These are phyloP conservation scores for Drechmeria coniospora DNA, from an alignment of 2,329 filamentous ascomycete species.

Conservation along the genomic window DNA sequence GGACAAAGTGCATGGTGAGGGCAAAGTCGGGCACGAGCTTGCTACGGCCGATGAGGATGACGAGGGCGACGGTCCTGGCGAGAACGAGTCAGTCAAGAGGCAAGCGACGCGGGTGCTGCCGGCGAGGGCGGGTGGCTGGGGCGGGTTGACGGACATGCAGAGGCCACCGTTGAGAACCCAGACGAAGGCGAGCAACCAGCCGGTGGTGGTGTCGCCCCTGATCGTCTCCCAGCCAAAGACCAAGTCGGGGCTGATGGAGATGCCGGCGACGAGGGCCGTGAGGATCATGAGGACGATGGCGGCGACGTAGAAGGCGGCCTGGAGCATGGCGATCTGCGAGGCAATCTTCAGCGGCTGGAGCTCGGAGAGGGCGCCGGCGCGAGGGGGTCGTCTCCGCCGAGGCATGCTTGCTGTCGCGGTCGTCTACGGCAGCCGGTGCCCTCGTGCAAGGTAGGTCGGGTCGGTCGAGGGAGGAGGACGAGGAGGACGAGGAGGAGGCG, in stretches of 20 bases:
- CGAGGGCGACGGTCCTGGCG: conserved; percentile 62
- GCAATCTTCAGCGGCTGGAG: conserved; percentile 46
- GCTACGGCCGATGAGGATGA: conserved; percentile 70
- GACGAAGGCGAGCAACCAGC: conserved; percentile 43
- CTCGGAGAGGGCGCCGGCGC: conserved; percentile 43
- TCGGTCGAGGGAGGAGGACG: not conserved
- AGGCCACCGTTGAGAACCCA: conserved; percentile 41
- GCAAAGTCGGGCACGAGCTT: conserved; percentile 95
- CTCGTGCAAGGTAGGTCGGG: too few relatives aligned
- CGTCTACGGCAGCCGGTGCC: too few relatives aligned
- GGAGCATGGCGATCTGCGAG: conserved; percentile 40
- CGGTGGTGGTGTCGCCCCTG: conserved; percentile 45
- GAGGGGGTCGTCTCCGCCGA: conserved; percentile 40
- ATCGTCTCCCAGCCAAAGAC: conserved; percentile 43
- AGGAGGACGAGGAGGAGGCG: too few relatives aligned
- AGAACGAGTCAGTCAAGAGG: too few relatives aligned
- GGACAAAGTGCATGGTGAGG: conserved; percentile 71
- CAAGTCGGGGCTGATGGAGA: conserved; percentile 35
- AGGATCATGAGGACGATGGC: conserved; percentile 40
- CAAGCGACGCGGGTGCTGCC: not conserved
- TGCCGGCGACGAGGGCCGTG: conserved; percentile 41
- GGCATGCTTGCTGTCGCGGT: conserved; percentile 33
- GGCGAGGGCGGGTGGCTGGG: not conserved
- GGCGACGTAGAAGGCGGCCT: conserved; percentile 37
- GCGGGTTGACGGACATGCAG: conserved; percentile 25